Conservation (phyloP, 2,329 filamentous ascomycete genomes). For the Fusarium chaquense region DNA sequence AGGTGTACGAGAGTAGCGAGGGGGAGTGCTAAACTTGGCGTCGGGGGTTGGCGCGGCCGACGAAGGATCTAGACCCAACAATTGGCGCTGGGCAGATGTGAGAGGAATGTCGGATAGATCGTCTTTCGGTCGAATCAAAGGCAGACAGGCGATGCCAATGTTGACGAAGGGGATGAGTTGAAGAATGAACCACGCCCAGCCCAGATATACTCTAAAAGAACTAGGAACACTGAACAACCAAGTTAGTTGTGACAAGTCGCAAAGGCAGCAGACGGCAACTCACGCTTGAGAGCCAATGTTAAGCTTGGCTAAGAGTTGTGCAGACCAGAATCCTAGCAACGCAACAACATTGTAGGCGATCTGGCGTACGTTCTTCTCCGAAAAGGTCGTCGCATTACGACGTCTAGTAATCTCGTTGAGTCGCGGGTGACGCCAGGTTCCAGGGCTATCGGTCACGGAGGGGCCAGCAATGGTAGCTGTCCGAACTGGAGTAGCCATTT, state of each 20-base stretch:
- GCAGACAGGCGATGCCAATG: slow-evolving; percentile 76
- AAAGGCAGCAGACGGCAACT: slow-evolving; percentile 31
- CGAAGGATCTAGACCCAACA: slow-evolving; percentile 82
- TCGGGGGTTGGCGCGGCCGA: slow-evolving; percentile 74
- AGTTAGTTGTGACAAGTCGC: slow-evolving; percentile 32
- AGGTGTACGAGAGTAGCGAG: slow-evolving; percentile 83
- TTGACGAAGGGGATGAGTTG: slow-evolving; percentile 75
- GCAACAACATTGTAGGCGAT: slow-evolving; percentile 76
- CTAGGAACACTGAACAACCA: slow-evolving; percentile 48
- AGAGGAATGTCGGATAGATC: slow-evolving; percentile 89
- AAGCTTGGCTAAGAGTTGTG: slow-evolving; percentile 52
- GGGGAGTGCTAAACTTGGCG: slow-evolving; percentile 81
- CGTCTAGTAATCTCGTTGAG: slow-evolving; percentile 87
- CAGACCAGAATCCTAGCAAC: slow-evolving; percentile 54
- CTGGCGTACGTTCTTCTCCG: slow-evolving; percentile 77
- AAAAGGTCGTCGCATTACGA: slow-evolving; percentile 82
- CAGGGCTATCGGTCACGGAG: slow-evolving; percentile 68
- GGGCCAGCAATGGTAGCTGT: slow-evolving; percentile 59
- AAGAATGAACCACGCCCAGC: slow-evolving; percentile 60
- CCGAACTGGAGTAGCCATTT: slow-evolving; percentile 51
- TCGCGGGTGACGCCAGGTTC: slow-evolving; percentile 91
- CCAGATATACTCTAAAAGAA: slow-evolving; percentile 53
- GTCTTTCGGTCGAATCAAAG: slow-evolving; percentile 79
- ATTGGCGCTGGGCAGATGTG: slow-evolving; percentile 78
- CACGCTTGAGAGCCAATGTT: slow-evolving; percentile 57